Conservation (phyloP, 352 stramenopile genomes). For the Phytophthora boehmeriae region DNA sequence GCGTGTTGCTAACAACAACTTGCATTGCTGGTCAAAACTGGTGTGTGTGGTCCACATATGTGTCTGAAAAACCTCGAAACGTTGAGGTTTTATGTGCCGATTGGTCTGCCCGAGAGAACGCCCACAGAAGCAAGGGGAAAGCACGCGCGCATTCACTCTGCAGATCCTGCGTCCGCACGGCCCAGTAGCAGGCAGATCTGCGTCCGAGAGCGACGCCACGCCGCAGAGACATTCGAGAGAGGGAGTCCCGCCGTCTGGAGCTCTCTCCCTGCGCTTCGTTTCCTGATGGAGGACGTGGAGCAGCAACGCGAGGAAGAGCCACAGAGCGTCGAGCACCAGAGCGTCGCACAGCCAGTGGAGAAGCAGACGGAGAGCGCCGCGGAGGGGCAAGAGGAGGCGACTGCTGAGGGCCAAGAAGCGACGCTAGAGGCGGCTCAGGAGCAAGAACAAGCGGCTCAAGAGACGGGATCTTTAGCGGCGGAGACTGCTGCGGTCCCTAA, state of each 20-base stretch:
- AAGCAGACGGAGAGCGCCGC: neutral
- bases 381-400: conserved; percentile 1
- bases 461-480: no score
- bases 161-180: conserved; percentile 24
- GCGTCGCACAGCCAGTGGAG: conserved; percentile 5
- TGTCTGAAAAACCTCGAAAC: no score
- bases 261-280: neutral
- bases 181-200: conserved; percentile 21
- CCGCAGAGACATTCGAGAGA: conserved; percentile 1
- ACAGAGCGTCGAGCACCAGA: conserved; percentile 10
- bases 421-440: neutral
- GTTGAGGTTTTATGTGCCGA: no score
- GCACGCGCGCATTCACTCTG: conserved; percentile 33
- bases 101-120: no score
- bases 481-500: neutral
- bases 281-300: conserved; percentile 34
- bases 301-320: conserved; percentile 17
- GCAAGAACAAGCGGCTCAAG: no score
- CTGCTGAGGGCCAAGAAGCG: neutral
- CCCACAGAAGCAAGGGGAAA: conserved; percentile 30
- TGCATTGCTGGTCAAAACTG: no score
- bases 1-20: neutral
- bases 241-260: no score
- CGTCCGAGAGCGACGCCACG: conserved; percentile 5
- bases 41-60: no score